Percentiles rank a stretch among this genome's conserved stretches.
Evolutionary conservation across 2,329 filamentous ascomycete species (phyloP).

Genomic region (Xylaria sp.): DNA sequence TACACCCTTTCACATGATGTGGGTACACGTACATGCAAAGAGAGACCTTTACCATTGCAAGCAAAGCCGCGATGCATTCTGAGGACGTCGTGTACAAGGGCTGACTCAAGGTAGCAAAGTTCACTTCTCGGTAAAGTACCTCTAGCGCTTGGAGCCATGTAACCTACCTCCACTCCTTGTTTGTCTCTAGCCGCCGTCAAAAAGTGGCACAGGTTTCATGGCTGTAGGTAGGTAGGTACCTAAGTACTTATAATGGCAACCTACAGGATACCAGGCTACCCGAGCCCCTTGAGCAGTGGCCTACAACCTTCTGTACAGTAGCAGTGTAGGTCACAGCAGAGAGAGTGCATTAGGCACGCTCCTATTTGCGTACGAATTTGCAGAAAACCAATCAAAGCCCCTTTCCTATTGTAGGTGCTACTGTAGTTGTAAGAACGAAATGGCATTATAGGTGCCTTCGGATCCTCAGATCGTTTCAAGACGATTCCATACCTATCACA

Average conservation of each 20-base stretch:
- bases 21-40: too few species aligned
- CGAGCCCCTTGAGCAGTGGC: background rate
- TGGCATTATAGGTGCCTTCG: background rate
- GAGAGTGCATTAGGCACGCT: background rate
- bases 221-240: background rate
- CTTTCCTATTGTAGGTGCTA: too few species aligned
- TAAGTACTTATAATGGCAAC: background rate
- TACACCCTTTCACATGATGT: too few species aligned
- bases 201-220: conserved; percentile 24
- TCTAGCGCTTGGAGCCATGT: too few species aligned
- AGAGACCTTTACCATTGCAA: too few species aligned
- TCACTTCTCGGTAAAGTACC: too few species aligned
- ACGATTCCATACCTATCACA: conserved; percentile 16
- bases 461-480: conserved; percentile 31
- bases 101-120: too few species aligned
- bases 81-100: too few species aligned
- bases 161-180: background rate
- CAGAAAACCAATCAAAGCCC: conserved; percentile 33
- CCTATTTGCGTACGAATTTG: background rate
- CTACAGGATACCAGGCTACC: background rate
- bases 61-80: too few species aligned
- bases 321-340: too few species aligned
- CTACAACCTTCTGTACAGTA: too few species aligned
- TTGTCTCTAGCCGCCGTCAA: conserved; percentile 22
- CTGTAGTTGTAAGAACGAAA: too few species aligned